These are phyloP conservation scores for Boletus rufocinnamomeus DNA, from an alignment of 768 basidiomycete genomes.

Conservation along the genomic window DNA sequence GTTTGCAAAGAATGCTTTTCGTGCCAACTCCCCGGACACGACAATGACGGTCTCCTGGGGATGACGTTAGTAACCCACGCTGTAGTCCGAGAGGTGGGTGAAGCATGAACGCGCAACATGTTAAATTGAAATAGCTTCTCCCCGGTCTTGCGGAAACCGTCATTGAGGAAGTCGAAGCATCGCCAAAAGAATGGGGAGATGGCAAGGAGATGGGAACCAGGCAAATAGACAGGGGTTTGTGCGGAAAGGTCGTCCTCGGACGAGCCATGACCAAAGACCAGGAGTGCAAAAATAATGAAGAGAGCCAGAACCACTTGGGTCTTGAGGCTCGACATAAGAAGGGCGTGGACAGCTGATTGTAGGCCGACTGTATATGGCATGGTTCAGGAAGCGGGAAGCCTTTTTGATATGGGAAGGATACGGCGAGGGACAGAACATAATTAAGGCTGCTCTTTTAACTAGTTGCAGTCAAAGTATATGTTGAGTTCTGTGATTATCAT, in stretches of 20 bases:
- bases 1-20: constrained; percentile 68
- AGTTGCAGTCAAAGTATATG: constrained; percentile 20
- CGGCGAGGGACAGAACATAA: constrained; percentile 26
- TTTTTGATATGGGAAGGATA: constrained; percentile 26
- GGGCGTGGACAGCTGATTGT: constrained; percentile 39
- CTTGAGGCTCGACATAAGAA: constrained; percentile 37
- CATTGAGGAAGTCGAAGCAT: constrained; percentile 72
- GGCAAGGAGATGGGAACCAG: constrained; percentile 57
- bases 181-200: constrained; percentile 68
- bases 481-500: constrained; percentile 24
- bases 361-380: constrained; percentile 49
- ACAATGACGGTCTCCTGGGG: constrained; percentile 72
- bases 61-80: constrained; percentile 23
- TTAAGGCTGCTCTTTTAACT: constrained; percentile 31
- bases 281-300: constrained; percentile 41
- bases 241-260: constrained; percentile 47
- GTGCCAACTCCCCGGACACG: constrained; percentile 70
- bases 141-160: constrained; percentile 69
- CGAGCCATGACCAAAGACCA: constrained; percentile 37
- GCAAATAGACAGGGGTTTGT: constrained; percentile 54
- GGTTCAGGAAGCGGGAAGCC: constrained; percentile 26
- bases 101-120: constrained; percentile 57
- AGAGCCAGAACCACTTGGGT: constrained; percentile 37
- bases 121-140: constrained; percentile 69
- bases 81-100: constrained; percentile 9